These are phyloP conservation scores for Dothideomycetes sp. DNA, from an alignment of 2,329 filamentous ascomycete genomes.

Conservation along the genomic window DNA sequence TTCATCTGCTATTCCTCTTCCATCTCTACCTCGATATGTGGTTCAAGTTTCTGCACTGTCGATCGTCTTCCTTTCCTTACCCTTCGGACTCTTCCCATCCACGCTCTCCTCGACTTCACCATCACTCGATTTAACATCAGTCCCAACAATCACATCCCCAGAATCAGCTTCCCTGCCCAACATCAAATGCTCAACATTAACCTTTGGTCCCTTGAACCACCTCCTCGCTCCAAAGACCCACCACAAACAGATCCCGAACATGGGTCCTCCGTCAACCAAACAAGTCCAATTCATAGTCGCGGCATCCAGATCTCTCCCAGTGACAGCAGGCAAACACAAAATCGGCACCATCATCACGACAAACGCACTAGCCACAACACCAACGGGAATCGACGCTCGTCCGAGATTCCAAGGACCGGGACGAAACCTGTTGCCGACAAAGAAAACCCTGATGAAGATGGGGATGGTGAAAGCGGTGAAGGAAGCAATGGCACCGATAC, in stretches of 20 bases:
- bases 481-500: conserved; percentile 58
- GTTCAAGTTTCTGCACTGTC: too few species aligned
- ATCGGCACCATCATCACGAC: conserved; percentile 60
- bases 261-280: conserved; percentile 48
- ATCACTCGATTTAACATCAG: neutral
- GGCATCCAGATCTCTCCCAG: conserved; percentile 44
- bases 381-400: conserved; percentile 48
- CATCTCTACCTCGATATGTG: too few species aligned
- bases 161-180: conserved; percentile 1
- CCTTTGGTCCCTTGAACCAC: conserved; percentile 63
- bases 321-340: conserved; percentile 53
- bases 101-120: neutral
- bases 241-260: conserved; percentile 45
- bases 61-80: too few species aligned
- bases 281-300: conserved; percentile 60
- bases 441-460: conserved; percentile 50
- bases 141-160: neutral
- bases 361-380: conserved; percentile 48
- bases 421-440: conserved; percentile 55
- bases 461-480: conserved; percentile 54
- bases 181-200: conserved; percentile 51
- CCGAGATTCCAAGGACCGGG: conserved; percentile 62
- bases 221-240: conserved; percentile 54
- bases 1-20: too few species aligned
- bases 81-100: neutral